Evolutionary conservation across 495 filamentous ascomycete genomes (phyloP).

Genomic region (Aspergillus baeticus): DNA sequence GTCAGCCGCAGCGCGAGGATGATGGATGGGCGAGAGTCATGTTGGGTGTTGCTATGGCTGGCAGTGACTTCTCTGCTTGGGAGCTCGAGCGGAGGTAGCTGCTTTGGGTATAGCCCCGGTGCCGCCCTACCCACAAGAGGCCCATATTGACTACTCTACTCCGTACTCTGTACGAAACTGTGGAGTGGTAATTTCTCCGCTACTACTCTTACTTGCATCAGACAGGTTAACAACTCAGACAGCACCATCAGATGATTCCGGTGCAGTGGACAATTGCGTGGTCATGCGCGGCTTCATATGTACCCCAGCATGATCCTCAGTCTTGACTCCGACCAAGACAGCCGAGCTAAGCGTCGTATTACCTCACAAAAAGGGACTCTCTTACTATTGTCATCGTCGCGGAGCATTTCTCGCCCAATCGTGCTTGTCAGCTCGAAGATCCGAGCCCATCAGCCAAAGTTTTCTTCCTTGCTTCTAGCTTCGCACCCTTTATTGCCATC

Average conservation of each 20-base stretch:
- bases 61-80: background rate
- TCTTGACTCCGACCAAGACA: background rate
- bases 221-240: no score
- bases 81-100: slow-evolving; percentile 2
- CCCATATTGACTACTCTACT: no score
- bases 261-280: no score
- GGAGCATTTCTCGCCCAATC: slow-evolving; percentile 6
- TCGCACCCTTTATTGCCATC: background rate
- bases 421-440: background rate
- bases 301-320: no score
- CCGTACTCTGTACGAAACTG: no score
- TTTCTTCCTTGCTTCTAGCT: background rate
- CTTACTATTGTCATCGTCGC: background rate
- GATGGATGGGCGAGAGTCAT: background rate
- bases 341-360: slow-evolving; percentile 10
- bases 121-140: slow-evolving; percentile 6
- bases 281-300: no score
- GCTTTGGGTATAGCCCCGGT: background rate
- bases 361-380: background rate
- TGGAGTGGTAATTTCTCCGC: background rate
- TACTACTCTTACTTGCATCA: background rate
- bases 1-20: slow-evolving; percentile 4
- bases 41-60: background rate
- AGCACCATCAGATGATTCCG: no score
- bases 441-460: background rate